Evolutionary conservation across 768 basidiomycete species (phyloP).

Genomic region (Pholiota microspora): DNA sequence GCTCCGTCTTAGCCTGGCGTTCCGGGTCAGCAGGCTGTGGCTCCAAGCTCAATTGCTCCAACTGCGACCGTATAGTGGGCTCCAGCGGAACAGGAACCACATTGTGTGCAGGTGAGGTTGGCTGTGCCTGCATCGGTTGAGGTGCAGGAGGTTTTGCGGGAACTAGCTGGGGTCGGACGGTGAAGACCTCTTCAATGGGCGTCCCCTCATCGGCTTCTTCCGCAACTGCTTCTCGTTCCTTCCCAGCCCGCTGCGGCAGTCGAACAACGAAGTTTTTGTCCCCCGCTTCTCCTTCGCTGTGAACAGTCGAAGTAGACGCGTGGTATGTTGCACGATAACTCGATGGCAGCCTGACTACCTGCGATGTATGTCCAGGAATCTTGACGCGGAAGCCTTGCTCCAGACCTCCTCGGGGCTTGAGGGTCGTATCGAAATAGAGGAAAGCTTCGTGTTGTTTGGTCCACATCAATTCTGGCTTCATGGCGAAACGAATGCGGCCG

Average conservation of each 20-base stretch:
- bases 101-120: constrained; percentile 1
- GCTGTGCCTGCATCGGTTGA: constrained; percentile 13
- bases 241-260: constrained; percentile 42
- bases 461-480: constrained; percentile 81
- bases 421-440: constrained; percentile 60
- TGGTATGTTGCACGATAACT: constrained; percentile 18
- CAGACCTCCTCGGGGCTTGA: constrained; percentile 58
- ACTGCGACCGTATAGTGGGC: constrained; percentile 32
- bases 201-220: constrained; percentile 30
- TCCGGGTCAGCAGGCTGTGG: constrained; percentile 32
- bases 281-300: constrained; percentile 22
- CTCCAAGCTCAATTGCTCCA: constrained; percentile 38
- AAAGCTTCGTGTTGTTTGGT: constrained; percentile 80
- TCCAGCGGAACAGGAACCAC: constrained; percentile 23
- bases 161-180: constrained; percentile 50
- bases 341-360: constrained; percentile 40
- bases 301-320: constrained; percentile 16
- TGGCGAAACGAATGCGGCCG: constrained; percentile 62
- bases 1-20: constrained; percentile 42
- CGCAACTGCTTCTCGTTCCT: constrained; percentile 29
- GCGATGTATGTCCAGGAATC: constrained; percentile 47
- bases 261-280: constrained; percentile 53
- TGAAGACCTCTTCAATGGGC: constrained; percentile 55
- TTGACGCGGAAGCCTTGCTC: constrained; percentile 59
- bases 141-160: constrained; percentile 32